Conservation (phyloP, 371 early-diverging fungal species). For the Actinomortierella wolfii region DNA sequence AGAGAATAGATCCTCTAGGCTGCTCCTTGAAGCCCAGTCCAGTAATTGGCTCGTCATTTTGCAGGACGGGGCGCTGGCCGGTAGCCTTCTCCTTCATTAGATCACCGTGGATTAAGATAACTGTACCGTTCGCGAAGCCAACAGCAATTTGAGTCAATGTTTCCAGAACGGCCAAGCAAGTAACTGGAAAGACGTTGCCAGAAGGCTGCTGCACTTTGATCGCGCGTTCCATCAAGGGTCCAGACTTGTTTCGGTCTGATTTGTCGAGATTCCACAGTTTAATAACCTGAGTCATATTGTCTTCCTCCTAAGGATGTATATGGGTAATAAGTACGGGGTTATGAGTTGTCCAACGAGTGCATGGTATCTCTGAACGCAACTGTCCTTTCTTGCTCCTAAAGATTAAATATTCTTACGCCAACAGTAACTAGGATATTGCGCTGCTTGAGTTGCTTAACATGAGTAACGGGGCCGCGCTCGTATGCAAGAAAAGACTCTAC, state of each 20-base stretch:
- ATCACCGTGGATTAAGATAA: conserved; percentile 84
- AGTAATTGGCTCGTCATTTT: conserved; percentile 85
- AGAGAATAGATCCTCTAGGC: conserved; percentile 66
- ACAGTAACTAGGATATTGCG: conserved; percentile 72
- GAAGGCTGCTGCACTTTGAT: conserved; percentile 74
- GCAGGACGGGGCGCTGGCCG: conserved; percentile 81
- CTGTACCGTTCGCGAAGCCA: conserved; percentile 90
- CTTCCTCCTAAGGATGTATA: conserved; percentile 55
- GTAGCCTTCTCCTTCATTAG: conserved; percentile 76
- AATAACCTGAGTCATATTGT: conserved; percentile 58
- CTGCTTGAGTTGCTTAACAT: conserved; percentile 78
- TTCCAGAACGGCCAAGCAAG: conserved; percentile 82
- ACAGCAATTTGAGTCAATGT: conserved; percentile 86
- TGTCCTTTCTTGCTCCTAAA: not conserved
- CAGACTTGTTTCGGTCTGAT: conserved; percentile 49
- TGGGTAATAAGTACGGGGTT: conserved; percentile 2
- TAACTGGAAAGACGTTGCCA: conserved; percentile 79
- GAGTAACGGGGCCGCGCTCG: conserved; percentile 74
- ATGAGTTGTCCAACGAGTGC: no score
- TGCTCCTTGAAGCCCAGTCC: conserved; percentile 82
- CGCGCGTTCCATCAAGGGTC: conserved; percentile 67
- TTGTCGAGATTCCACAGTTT: conserved; percentile 86
- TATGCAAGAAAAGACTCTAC: conserved; percentile 76
- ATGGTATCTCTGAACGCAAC: no score
- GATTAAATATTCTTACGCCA: conserved; percentile 57